Conservation (phyloP, 108 stramenopile species). For the Fragilariopsis cylindrus region DNA sequence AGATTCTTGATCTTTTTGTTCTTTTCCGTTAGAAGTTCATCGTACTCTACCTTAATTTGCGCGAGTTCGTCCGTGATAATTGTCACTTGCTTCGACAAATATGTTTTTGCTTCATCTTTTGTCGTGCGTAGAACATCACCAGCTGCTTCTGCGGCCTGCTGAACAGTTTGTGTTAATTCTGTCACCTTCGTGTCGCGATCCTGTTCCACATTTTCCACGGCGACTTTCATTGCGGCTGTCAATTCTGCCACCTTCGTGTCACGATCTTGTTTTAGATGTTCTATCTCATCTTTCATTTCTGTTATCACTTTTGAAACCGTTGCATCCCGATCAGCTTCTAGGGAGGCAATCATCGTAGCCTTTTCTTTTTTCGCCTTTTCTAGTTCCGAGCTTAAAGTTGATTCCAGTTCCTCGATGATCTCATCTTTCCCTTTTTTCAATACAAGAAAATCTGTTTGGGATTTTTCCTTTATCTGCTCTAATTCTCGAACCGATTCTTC, state of each 20-base stretch:
- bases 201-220: background rate
- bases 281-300: slow-evolving; percentile 2
- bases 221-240: background rate
- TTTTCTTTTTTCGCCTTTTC: slow-evolving; percentile 24
- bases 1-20: slow-evolving; percentile 14
- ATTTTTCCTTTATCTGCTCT: background rate
- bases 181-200: background rate
- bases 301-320: background rate
- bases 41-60: background rate
- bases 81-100: slow-evolving; percentile 12
- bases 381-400: slow-evolving; percentile 5
- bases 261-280: background rate
- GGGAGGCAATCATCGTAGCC: slow-evolving; percentile 17
- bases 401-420: background rate
- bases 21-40: slow-evolving; percentile 17
- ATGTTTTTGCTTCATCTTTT: slow-evolving; percentile 27
- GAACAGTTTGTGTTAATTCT: slow-evolving; percentile 3
- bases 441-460: background rate
- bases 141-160: slow-evolving; percentile 1
- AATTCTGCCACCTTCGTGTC: background rate
- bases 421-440: background rate
- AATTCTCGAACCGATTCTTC: background rate
- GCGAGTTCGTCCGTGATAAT: slow-evolving; percentile 7
- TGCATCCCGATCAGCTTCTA: background rate
- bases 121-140: slow-evolving; percentile 18